Percentiles rank a stretch among this genome's conserved stretches.
Conservation (phyloP, 2,329 filamentous ascomycete species). For the Phoma herbarum region DNA sequence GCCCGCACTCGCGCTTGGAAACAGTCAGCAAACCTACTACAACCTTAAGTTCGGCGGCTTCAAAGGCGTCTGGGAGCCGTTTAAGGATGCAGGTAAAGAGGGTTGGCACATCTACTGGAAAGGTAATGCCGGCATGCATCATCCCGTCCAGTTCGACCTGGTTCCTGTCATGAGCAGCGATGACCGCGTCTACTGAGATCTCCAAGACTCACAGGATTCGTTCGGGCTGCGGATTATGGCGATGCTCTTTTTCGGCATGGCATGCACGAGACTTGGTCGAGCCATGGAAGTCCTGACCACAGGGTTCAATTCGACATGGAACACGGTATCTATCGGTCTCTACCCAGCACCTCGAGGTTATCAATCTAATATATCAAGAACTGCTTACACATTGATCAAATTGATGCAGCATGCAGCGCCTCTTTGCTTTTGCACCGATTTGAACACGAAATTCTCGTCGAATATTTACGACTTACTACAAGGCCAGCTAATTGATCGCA, state of each 20-base stretch:
- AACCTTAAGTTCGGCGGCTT: slow-evolving; percentile 26
- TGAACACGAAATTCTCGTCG: background rate
- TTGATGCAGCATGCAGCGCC: background rate
- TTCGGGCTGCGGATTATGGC: background rate
- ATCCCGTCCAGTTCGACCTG: slow-evolving; percentile 22
- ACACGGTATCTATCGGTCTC: background rate
- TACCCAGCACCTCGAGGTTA: background rate
- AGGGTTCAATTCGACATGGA: background rate
- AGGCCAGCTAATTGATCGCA: background rate
- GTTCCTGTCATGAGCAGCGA: background rate
- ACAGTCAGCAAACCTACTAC: background rate
- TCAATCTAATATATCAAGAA: background rate
- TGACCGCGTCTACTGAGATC: background rate
- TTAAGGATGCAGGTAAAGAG: slow-evolving; percentile 29
- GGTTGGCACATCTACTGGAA: slow-evolving; percentile 38
- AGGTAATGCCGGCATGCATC: slow-evolving; percentile 15
- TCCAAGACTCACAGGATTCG: background rate
- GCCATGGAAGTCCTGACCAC: background rate
- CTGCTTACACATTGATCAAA: background rate
- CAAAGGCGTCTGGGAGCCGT: slow-evolving; percentile 25
- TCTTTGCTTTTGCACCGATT: background rate
- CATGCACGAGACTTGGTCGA: background rate
- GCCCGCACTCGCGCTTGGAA: background rate
- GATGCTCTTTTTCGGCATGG: background rate
- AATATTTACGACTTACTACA: background rate